These are phyloP conservation scores for Apiospora hydei DNA, from an alignment of 2,329 filamentous ascomycete species.

Conservation along the genomic window DNA sequence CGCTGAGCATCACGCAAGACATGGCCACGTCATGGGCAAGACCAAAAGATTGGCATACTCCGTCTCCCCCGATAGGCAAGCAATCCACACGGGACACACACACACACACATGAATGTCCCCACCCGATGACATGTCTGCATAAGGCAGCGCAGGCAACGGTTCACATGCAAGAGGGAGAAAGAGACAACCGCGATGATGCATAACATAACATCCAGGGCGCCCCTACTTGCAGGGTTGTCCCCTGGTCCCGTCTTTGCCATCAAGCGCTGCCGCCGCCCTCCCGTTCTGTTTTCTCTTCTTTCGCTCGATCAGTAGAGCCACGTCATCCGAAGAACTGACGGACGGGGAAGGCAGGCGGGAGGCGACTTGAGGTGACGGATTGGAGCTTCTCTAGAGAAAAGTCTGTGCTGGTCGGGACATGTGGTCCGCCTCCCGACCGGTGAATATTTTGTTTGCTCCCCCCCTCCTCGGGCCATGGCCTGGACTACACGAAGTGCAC, in stretches of 20 bases:
- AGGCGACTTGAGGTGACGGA: slow-evolving; percentile 9
- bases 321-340: slow-evolving; percentile 16
- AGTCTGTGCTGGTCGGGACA: neutral
- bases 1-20: neutral
- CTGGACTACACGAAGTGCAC: slow-evolving; percentile 14
- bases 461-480: slow-evolving; percentile 9
- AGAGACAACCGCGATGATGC: slow-evolving; percentile 1
- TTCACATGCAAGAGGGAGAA: neutral
- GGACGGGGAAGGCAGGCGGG: neutral
- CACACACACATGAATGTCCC: neutral
- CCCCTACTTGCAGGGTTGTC: neutral
- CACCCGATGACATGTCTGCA: slow-evolving; percentile 15
- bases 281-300: neutral
- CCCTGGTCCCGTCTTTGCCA: neutral
- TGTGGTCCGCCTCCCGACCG: slow-evolving; percentile 9
- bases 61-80: neutral
- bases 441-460: slow-evolving; percentile 4
- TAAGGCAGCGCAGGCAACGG: neutral
- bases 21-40: neutral
- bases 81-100: neutral
- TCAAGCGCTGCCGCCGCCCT: slow-evolving; percentile 17
- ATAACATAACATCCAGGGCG: neutral
- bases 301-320: slow-evolving; percentile 9
- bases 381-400: neutral
- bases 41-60: neutral